These are phyloP conservation scores for Chondrostereum purpureum DNA, from an alignment of 1,284 basidiomycete species.

Conservation along the genomic window DNA sequence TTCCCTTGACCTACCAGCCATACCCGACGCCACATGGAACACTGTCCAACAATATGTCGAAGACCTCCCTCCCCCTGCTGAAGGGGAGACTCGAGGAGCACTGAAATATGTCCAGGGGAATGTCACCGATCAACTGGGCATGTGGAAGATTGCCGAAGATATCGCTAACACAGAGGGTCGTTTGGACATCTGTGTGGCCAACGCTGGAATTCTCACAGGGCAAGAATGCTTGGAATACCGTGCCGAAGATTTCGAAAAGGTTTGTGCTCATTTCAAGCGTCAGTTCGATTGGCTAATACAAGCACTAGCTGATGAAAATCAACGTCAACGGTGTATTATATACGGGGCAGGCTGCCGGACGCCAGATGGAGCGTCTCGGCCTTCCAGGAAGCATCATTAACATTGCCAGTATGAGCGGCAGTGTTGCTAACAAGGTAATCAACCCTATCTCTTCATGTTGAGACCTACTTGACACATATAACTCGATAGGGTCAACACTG, in stretches of 20 bases:
- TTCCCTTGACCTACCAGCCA: slow-evolving; percentile 41
- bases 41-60: slow-evolving; percentile 17
- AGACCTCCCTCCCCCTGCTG: neutral
- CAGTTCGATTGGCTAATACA: no score
- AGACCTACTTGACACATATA: slow-evolving; percentile 11
- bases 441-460: neutral
- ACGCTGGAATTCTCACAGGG: slow-evolving; percentile 68
- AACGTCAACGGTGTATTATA: slow-evolving; percentile 75
- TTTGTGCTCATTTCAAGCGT: slow-evolving; percentile 19
- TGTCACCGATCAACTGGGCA: slow-evolving; percentile 51
- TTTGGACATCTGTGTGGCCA: slow-evolving; percentile 71
- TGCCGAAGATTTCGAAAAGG: slow-evolving; percentile 63
- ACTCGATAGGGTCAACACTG: slow-evolving; percentile 55
- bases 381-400: slow-evolving; percentile 76
- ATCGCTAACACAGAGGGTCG: slow-evolving; percentile 59
- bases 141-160: slow-evolving; percentile 51
- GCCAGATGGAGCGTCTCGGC: slow-evolving; percentile 66
- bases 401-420: slow-evolving; percentile 84
- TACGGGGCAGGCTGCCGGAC: slow-evolving; percentile 74
- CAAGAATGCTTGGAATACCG: slow-evolving; percentile 68
- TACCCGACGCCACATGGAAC: slow-evolving; percentile 41
- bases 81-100: neutral
- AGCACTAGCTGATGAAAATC: slow-evolving; percentile 61
- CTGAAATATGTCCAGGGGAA: slow-evolving; percentile 64
- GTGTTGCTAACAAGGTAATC: slow-evolving; percentile 71